Evolutionary conservation across 768 basidiomycete genomes (phyloP), one percentile per base, ranked within the genome.

Genomic region (Tulasnella sp.): DNA sequence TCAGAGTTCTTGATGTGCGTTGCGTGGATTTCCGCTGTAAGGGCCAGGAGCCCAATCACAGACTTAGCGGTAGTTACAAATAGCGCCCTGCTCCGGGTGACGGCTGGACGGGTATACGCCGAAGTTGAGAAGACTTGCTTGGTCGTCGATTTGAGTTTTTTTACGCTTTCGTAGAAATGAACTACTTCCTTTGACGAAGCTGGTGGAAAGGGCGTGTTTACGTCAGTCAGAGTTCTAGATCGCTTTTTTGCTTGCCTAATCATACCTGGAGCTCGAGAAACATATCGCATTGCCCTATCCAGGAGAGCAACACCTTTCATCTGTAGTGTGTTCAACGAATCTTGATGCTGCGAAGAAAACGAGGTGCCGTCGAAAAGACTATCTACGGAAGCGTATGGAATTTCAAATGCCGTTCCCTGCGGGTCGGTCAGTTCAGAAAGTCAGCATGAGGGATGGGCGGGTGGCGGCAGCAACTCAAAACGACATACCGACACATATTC

Each of bases 401-500:
- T 21, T 42, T 76, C 46, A 56, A 76, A 62, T 2, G 75, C 75
- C 31, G 44, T 48, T 5, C 75, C 75, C 75, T 76, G 36, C 44
- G 14, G 7, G 31, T 9, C 62, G 31, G 7, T 68, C n/a, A 27
- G 24, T 18, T 7, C 5, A 40, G 7, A 34, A 75, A n/a, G 46
- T 48, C 39, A 76, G 39, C n/a, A 8, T 27, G 24, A 39, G 52
- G 14, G 9, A 27, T 68, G 21, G 12, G 9, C 31, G 14, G 38
- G 18, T 3, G 27, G 12, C 12, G 18, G 14, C 24, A 31, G 10
- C 31, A 62, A 76, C 18, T n/a, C 16, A 39, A 76, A 78, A 14
- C 39, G 18, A 40, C 79, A 12, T 80, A 80, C 80, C 21, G 79
- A 38, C 27, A 79, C 48, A 68, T 80, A 80, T 62, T 80, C 80